Evolutionary conservation across 768 basidiomycete genomes (phyloP), one percentile per base, ranked within the genome.

Genomic region (Sutorius australiensis): DNA sequence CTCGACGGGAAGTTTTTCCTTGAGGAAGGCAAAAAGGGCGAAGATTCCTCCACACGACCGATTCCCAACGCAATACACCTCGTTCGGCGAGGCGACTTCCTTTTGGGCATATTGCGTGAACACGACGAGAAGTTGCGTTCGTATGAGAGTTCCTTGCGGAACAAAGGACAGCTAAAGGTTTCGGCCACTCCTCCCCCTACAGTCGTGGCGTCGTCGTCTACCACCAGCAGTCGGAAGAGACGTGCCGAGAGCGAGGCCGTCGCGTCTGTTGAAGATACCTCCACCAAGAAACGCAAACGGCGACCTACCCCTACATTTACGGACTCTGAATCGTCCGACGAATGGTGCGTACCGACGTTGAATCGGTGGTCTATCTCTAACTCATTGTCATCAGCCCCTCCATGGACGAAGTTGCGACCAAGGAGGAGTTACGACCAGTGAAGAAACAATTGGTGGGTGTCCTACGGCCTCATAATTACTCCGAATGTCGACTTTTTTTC

Each of bases 41-140:
- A 92, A 73, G 89, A 94, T 62, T 73, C 85, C 36, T 78, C 89
- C 14, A 89, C 81, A 59, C 82, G 91, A 64, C 91, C 91, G 9
- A 95, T 95, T 61, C 97, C 97, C 33, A 97, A 95, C 63, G 92
- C 97, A 30, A 98, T 99, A 56, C 97, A 99, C 72, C 87, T 99
- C 44, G 95, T 98, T 38, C 88, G 97, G 46, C 83, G 97, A 48
- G 95, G 95, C 36, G 97, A 98, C 71, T 99, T 94, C 73, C 81
- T 98, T 54, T 76, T 93, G 56, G 76, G 88, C 53, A 77, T 92
- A 57, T 74, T 95, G 62, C 83, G 85, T 47, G 93, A 95, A 70
- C 85, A 92, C 72, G 86, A 91, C 64, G 92, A 93, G 76, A 92
- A 91, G 78, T 74, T 93, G 71, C 87, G 87, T 70, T 88, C 89